phyloP scores from a whole-genome alignment of 177 flowering plant species.

The Tripterygium wilfordii region DNA sequence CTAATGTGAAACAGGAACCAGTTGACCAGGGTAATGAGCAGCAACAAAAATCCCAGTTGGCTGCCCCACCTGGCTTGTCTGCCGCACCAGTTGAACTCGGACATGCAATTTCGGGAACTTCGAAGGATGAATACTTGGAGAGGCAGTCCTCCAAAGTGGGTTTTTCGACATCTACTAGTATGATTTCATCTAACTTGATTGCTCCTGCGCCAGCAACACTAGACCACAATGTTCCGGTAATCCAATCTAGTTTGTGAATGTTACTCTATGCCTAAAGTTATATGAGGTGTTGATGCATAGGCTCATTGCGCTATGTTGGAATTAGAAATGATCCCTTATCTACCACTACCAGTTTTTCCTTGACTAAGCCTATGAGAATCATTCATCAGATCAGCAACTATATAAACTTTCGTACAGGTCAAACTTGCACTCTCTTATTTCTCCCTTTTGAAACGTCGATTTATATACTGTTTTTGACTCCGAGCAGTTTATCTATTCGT shows the following conservation, averaged over 20 bases:
- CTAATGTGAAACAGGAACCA: slow-evolving; percentile 59
- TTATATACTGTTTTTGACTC: too few species aligned
- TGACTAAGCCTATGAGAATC: too few species aligned
- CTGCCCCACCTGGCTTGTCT: slow-evolving; percentile 30
- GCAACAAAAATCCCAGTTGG: slow-evolving; percentile 41
- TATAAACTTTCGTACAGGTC: too few species aligned
- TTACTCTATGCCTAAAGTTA: too few species aligned
- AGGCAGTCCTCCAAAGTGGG: slow-evolving; percentile 45
- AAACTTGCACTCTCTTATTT: too few species aligned
- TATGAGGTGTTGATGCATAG: too few species aligned
- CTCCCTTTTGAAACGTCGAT: too few species aligned
- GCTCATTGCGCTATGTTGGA: too few species aligned
- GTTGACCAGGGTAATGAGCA: slow-evolving; percentile 56
- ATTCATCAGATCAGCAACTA: too few species aligned
- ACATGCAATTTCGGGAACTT: slow-evolving; percentile 26
- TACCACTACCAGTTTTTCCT: too few species aligned
- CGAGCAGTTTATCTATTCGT: too few species aligned
- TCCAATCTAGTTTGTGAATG: background rate
- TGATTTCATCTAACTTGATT: slow-evolving; percentile 25
- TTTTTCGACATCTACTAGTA: slow-evolving; percentile 27
- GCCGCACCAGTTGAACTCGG: slow-evolving; percentile 38
- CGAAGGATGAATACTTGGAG: slow-evolving; percentile 43
- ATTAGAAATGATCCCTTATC: too few species aligned
- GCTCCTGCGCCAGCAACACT: slow-evolving; percentile 28
- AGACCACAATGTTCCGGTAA: slow-evolving; percentile 42